These are phyloP conservation scores for Asterophora parasitica DNA, from an alignment of 768 basidiomycete species.

Conservation along the genomic window DNA sequence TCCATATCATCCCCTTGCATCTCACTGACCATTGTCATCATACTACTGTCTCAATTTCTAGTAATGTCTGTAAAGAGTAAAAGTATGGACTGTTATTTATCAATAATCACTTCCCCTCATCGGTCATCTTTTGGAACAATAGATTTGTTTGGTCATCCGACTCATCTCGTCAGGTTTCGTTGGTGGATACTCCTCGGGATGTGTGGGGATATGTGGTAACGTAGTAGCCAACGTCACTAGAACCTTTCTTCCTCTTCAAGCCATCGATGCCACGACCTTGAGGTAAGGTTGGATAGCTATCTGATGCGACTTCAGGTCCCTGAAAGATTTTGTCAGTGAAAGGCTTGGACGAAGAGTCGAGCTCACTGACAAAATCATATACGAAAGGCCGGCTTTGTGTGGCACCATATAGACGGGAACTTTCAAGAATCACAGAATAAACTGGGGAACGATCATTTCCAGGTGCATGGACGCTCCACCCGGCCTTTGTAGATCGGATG, in stretches of 20 bases:
- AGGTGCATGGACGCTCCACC: conserved; percentile 80
- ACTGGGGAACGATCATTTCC: conserved; percentile 78
- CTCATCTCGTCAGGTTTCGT: conserved; percentile 4
- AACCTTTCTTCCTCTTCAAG: conserved; percentile 26
- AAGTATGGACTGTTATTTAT: conserved; percentile 13
- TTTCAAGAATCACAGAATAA: conserved; percentile 69
- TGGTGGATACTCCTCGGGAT: not conserved
- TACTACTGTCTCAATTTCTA: conserved; percentile 16
- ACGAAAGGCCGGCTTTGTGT: conserved; percentile 76
- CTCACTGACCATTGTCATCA: conserved; percentile 11
- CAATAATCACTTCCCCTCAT: conserved; percentile 12
- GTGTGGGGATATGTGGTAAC: conserved; percentile 39
- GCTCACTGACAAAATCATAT: conserved; percentile 59
- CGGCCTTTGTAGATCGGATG: conserved; percentile 51
- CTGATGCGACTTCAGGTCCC: conserved; percentile 53
- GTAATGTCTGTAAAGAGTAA: conserved; percentile 16
- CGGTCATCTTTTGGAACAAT: conserved; percentile 2
- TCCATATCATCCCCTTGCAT: conserved; percentile 6
- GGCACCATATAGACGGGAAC: conserved; percentile 73
- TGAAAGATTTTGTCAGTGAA: conserved; percentile 15
- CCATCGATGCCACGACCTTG: conserved; percentile 23
- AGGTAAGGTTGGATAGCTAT: conserved; percentile 44
- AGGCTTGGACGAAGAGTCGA: not conserved
- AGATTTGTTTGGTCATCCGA: not conserved
- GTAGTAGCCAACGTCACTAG: conserved; percentile 41